These are phyloP conservation scores for Xanthoconium purpureum DNA, from an alignment of 768 basidiomycete species.

Conservation along the genomic window DNA sequence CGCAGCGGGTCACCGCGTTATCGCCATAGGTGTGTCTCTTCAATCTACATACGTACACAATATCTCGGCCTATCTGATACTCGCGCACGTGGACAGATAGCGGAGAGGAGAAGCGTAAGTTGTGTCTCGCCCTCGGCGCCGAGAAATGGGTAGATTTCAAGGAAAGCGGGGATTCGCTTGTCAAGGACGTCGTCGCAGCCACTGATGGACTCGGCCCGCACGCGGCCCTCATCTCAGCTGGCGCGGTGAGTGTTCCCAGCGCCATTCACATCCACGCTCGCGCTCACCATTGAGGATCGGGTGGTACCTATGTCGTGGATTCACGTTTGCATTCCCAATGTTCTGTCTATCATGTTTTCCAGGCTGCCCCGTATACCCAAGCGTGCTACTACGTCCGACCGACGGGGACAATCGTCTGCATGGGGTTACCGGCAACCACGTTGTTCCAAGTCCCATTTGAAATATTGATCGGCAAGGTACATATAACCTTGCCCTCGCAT, in stretches of 20 bases:
- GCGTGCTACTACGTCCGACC: constrained; percentile 45
- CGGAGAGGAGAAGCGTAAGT: constrained; percentile 39
- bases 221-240: constrained; percentile 28
- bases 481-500: background rate
- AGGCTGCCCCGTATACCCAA: constrained; percentile 39
- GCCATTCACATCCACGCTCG: background rate
- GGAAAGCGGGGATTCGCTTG: constrained; percentile 35
- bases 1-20: constrained; percentile 40
- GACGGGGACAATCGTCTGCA: constrained; percentile 39
- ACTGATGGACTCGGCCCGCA: constrained; percentile 46
- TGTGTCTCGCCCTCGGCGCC: constrained; percentile 39
- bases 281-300: background rate
- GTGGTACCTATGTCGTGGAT: background rate
- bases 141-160: constrained; percentile 49
- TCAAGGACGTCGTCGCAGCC: constrained; percentile 36
- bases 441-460: constrained; percentile 30
- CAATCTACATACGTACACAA: background rate
- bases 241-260: constrained; percentile 11
- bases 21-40: constrained; percentile 37
- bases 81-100: constrained; percentile 31
- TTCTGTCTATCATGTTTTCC: background rate
- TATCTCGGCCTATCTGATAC: background rate
- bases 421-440: constrained; percentile 38
- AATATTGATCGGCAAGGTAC: constrained; percentile 29
- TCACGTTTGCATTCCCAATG: background rate